A percentile compares a stretch with the other conserved stretches of the same genome.
Conservation (phyloP, 352 stramenopile genomes). For the Phytophthora colocasiae region DNA sequence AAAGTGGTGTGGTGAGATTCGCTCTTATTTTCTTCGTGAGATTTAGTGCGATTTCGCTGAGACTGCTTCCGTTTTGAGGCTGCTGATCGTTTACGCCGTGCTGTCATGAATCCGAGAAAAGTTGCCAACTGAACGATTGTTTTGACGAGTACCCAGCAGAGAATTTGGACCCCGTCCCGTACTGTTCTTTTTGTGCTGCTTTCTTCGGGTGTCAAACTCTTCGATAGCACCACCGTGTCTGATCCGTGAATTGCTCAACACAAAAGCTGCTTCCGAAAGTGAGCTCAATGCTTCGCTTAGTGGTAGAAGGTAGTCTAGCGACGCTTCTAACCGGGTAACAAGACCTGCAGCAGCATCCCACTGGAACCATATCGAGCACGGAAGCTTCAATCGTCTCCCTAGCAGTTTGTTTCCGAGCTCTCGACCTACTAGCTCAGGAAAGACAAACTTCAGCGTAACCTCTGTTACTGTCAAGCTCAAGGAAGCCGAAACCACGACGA, state of each 20-base stretch:
- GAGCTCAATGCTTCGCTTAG: slow-evolving; percentile 5
- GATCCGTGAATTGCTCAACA: slow-evolving; percentile 19
- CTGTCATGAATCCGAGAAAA: slow-evolving; percentile 21
- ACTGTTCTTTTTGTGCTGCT: not conserved
- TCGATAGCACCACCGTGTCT: slow-evolving; percentile 3
- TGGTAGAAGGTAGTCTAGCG: slow-evolving; percentile 16
- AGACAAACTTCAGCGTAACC: slow-evolving; percentile 6
- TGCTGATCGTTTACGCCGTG: slow-evolving; percentile 18
- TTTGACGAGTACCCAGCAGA: no score
- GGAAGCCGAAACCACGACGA: slow-evolving; percentile 1
- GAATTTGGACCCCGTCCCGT: slow-evolving; percentile 7
- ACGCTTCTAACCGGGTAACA: slow-evolving; percentile 8
- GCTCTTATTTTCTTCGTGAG: slow-evolving; percentile 3
- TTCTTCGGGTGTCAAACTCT: no score
- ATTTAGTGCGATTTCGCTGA: not conserved
- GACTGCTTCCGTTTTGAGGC: slow-evolving; percentile 10
- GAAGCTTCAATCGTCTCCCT: slow-evolving; percentile 11
- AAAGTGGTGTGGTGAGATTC: not conserved
- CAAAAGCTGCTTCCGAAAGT: slow-evolving; percentile 7
- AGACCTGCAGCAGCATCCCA: slow-evolving; percentile 10
- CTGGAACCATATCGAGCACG: slow-evolving; percentile 18
- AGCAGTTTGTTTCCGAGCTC: slow-evolving; percentile 10
- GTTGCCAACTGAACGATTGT: not conserved
- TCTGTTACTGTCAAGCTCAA: not conserved
- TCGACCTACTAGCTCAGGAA: not conserved